Conservation (phyloP, 306 rosid species). For the Glycine tomentella region DNA sequence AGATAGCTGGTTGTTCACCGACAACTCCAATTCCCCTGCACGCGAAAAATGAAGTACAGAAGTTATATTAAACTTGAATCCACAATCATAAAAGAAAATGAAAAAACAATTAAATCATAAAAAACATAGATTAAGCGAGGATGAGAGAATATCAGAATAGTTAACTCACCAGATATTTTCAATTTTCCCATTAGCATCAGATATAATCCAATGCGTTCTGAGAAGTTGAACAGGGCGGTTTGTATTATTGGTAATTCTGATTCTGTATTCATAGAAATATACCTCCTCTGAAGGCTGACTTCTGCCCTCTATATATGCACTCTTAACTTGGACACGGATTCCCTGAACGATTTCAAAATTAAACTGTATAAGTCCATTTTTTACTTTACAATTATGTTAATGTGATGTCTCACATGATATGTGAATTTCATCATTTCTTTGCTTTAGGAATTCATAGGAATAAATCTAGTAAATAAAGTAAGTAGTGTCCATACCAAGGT, state of each 20-base stretch:
- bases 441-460: too few species aligned
- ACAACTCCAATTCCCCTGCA: constrained; percentile 86
- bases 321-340: constrained; percentile 83
- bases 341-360: constrained; percentile 56
- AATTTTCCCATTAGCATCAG: constrained; percentile 75
- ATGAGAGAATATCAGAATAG: constrained; percentile 34
- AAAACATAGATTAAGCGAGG: neutral
- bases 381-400: too few species aligned
- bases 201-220: constrained; percentile 86
- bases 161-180: constrained; percentile 77
- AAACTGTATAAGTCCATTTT: too few species aligned
- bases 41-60: constrained; percentile 7
- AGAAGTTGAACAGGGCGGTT: constrained; percentile 77
- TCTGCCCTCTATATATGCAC: constrained; percentile 74
- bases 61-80: constrained; percentile 16
- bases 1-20: constrained; percentile 87
- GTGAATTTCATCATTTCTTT: neutral
- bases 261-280: constrained; percentile 74
- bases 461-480: neutral
- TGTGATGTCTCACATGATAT: constrained; percentile 6
- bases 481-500: constrained; percentile 63
- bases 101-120: constrained; percentile 6
- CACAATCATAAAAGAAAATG: neutral
- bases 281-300: constrained; percentile 72
- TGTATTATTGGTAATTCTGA: constrained; percentile 76